Evolutionary conservation across 805 yeast species (phyloP).

Genomic region (Sugiyamaella chiloensis): DNA sequence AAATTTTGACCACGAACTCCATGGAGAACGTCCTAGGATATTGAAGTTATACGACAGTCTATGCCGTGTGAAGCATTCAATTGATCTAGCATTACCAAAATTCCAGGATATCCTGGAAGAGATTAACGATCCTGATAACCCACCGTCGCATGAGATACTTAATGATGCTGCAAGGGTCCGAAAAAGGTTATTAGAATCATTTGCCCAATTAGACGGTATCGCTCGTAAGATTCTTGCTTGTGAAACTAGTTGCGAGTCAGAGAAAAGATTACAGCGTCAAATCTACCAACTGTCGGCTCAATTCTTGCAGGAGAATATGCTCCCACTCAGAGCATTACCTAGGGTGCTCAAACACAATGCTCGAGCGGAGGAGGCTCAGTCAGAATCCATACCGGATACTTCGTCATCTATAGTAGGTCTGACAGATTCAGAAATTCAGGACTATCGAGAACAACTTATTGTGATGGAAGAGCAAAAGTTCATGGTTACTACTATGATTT

Average conservation of each 20-base stretch:
- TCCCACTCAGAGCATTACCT: constrained; percentile 62
- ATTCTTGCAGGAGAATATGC: constrained; percentile 65
- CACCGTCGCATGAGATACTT: constrained; percentile 32
- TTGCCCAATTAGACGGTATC: constrained; percentile 49
- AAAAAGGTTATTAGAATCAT: constrained; percentile 45
- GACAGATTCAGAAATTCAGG: constrained; percentile 38
- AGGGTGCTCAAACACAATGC: constrained; percentile 33
- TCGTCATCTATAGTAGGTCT: constrained; percentile 1
- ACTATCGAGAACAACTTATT: constrained; percentile 65
- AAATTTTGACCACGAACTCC: constrained; percentile 44
- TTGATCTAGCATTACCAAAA: constrained; percentile 41
- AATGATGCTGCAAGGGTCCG: constrained; percentile 42
- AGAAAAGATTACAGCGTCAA: constrained; percentile 47
- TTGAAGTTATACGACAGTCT: constrained; percentile 43
- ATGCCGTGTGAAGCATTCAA: constrained; percentile 37
- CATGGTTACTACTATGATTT: constrained; percentile 62
- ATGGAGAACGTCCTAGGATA: constrained; percentile 36
- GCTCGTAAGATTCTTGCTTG: constrained; percentile 43
- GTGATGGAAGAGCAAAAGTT: constrained; percentile 83
- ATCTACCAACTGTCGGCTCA: constrained; percentile 54
- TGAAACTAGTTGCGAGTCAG: constrained; percentile 41
- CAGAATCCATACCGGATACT: constrained; percentile 4
- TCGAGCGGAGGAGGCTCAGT: constrained; percentile 1
- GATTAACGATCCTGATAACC: constrained; percentile 34
- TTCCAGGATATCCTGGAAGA: constrained; percentile 40